phyloP scores from a whole-genome alignment of 2,329 filamentous ascomycete genomes.

The Fusarium mundagurra region DNA sequence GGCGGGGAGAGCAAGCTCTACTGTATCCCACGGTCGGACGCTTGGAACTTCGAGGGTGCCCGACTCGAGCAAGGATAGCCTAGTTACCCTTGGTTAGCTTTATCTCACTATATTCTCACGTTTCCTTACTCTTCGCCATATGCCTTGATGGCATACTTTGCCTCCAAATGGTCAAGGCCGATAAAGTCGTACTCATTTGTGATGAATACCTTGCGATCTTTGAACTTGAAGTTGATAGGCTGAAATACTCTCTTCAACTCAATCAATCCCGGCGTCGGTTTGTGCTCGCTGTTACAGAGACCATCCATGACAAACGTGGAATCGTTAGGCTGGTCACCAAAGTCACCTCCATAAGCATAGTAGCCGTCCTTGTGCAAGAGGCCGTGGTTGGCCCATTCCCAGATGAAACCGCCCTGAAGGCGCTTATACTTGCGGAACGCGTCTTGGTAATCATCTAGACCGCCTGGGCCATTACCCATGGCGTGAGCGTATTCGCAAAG shows the following conservation, averaged over 20 bases:
- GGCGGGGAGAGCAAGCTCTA: background rate
- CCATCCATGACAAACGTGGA: slow-evolving; percentile 14
- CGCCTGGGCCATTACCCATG: slow-evolving; percentile 1
- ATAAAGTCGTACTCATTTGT: slow-evolving; percentile 17
- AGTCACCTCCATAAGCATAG: slow-evolving; percentile 13
- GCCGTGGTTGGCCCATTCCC: slow-evolving; percentile 20
- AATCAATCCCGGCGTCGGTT: background rate
- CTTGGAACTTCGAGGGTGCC: background rate
- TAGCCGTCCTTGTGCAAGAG: slow-evolving; percentile 7
- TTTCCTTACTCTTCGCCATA: background rate
- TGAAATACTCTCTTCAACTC: slow-evolving; percentile 14
- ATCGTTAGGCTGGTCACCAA: slow-evolving; percentile 12
- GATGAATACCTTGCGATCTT: background rate
- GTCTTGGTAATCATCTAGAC: background rate
- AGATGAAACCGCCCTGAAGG: slow-evolving; percentile 9
- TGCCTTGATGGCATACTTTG: background rate
- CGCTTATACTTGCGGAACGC: slow-evolving; percentile 7
- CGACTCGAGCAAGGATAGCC: background rate
- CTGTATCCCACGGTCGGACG: background rate
- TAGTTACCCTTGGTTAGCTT: background rate
- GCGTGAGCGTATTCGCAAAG: slow-evolving; percentile 16
- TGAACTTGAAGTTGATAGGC: background rate
- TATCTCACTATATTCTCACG: fast-evolving
- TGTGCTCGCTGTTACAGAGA: slow-evolving; percentile 3
- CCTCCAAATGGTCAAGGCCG: background rate